A percentile compares a stretch with the other conserved stretches of the same genome.
Conservation (phyloP, 768 basidiomycete species). For the Phaeotremella skinneri region DNA sequence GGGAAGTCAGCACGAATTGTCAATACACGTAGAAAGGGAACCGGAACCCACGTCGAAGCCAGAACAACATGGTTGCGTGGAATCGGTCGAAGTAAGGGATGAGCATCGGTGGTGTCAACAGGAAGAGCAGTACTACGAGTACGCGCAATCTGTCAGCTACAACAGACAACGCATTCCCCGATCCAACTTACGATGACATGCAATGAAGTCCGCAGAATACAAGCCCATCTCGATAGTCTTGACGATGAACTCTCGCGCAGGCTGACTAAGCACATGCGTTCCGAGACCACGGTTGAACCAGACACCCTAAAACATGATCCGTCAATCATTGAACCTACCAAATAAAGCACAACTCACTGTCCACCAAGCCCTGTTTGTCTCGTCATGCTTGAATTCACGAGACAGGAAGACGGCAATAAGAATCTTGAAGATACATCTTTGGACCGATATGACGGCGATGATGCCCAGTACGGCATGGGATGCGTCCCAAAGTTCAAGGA, state of each 20-base stretch:
- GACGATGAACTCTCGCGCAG: constrained; percentile 93
- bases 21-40: background rate
- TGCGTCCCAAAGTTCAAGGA: constrained; percentile 85
- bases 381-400: constrained; percentile 98
- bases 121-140: constrained; percentile 68
- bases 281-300: constrained; percentile 97
- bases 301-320: constrained; percentile 36
- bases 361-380: constrained; percentile 99
- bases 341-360: constrained; percentile 61
- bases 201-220: constrained; percentile 89
- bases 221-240: constrained; percentile 95
- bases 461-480: constrained; percentile 91
- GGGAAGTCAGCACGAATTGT: constrained; percentile 7
- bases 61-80: constrained; percentile 90
- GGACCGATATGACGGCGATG: constrained; percentile 80
- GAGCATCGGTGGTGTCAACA: constrained; percentile 81
- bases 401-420: constrained; percentile 90
- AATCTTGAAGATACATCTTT: constrained; percentile 88
- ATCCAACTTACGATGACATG: constrained; percentile 40
- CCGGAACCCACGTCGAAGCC: constrained; percentile 71
- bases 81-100: constrained; percentile 88
- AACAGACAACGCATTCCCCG: background rate
- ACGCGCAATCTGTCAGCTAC: background rate
- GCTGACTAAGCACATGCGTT: constrained; percentile 89
- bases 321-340: background rate